Evolutionary conservation across 129 eudicot species (phyloP).

Genomic region (Lactuca sativa): DNA sequence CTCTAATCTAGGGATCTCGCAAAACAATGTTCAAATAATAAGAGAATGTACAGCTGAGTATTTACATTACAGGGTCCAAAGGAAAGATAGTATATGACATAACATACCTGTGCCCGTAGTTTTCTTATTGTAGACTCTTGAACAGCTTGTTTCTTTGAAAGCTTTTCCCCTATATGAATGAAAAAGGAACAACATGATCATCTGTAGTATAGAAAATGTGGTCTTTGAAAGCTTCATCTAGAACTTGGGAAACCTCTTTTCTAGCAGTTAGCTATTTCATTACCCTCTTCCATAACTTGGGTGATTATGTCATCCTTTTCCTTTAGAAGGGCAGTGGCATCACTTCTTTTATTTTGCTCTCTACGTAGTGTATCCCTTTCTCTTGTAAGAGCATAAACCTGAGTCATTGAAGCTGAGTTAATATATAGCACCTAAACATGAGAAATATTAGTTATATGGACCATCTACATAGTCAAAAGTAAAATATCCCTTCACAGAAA

Average conservation of each 20-base stretch:
- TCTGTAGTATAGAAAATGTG: conserved; percentile 8
- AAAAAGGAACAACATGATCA: conserved; percentile 2
- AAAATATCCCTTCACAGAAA: not conserved
- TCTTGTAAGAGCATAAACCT: conserved; percentile 88
- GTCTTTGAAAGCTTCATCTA: conserved; percentile 3
- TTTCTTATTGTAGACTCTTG: conserved; percentile 89
- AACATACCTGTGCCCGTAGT: conserved; percentile 80
- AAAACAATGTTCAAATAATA: conserved; percentile 8
- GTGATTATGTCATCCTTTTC: conserved; percentile 94
- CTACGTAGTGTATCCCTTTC: conserved; percentile 93
- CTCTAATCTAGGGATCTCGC: conserved; percentile 68
- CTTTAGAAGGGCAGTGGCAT: conserved; percentile 86
- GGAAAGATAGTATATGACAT: not conserved
- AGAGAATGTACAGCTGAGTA: conserved; percentile 11
- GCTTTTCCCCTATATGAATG: conserved; percentile 70
- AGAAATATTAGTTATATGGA: not conserved
- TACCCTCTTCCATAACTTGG: conserved; percentile 98
- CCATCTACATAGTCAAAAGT: conserved; percentile 9
- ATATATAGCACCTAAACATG: conserved; percentile 5
- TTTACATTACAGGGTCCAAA: not conserved
- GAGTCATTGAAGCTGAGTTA: conserved; percentile 24
- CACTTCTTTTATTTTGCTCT: conserved; percentile 85
- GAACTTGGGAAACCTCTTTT: not conserved
- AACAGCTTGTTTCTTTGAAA: conserved; percentile 97
- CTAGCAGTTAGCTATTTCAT: conserved; percentile 7